Evolutionary conservation across 2,329 filamentous ascomycete species (phyloP), one percentile per base, ranked within the genome.

Genomic region (Mollisia scopiformis): DNA sequence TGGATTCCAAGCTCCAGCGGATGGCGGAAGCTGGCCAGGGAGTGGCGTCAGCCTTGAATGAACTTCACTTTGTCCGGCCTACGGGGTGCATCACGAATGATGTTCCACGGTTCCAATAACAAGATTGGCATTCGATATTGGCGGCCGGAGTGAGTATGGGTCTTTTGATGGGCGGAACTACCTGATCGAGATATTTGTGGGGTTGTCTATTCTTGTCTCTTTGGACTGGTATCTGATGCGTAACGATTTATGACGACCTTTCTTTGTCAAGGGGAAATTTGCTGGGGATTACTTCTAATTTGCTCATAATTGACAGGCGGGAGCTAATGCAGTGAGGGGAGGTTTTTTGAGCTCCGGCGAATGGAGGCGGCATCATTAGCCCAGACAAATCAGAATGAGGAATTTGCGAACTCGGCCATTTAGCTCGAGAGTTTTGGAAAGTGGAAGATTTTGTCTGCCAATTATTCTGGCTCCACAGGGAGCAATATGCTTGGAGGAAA

Each of bases 1-100:
- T 46, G 63, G 52, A 43, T 33, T 66, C 56, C 60, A 61, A 52
- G 35, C 30, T 49, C 54, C 51, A 19, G 56, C 46, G 3, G 58
- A 57, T 43, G 59, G 55, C 21, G 49, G 49, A 25, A 59, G 52
- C 33, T 66, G 63, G 65, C 46, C 43, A 39, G 51, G 61, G 28
- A 57, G 47, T 25, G 51, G 51, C 23, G 54, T 57, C 23, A 49
- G 61, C 30, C 49, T 66, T 30, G 57, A 56, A 27, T 63, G 61
- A 33, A 21, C 7, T 28, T 35, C 31, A 19, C 14, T 19, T 14
- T 23, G 33, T 21, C 21, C 21, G 37, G 28, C 19, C 19, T 14
- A 51, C 43, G 39, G 30, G 25, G 23, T 8, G n/a, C 23, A 47
- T 28, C 43, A 27, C 28, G 43, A 27, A 27, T 27, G 30, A 41